These are phyloP conservation scores for Cercophora samala DNA, from an alignment of 495 filamentous ascomycete species.

Conservation along the genomic window DNA sequence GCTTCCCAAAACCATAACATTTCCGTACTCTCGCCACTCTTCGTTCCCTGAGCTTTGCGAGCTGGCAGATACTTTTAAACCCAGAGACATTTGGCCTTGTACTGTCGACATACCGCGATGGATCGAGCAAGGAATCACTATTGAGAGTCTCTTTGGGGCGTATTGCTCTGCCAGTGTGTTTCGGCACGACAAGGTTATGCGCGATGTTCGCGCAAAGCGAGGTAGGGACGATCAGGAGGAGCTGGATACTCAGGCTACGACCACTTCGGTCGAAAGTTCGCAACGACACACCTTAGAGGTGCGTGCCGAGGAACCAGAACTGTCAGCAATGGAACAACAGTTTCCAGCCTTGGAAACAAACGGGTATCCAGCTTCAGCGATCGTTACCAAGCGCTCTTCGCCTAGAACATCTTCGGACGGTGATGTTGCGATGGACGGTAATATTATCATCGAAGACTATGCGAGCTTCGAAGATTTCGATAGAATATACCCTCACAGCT, in stretches of 20 bases:
- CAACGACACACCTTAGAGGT: not conserved
- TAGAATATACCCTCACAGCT: constrained; percentile 20
- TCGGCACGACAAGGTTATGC: constrained; percentile 64
- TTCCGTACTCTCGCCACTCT: constrained; percentile 89
- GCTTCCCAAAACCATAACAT: constrained; percentile 51
- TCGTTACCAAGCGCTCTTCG: not conserved
- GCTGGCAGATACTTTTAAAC: constrained; percentile 64
- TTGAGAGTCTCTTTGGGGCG: constrained; percentile 66
- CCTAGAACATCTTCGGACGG: not conserved
- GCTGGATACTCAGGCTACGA: constrained; percentile 26
- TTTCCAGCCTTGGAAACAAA: not conserved
- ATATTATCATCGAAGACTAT: not conserved
- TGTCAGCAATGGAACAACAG: not conserved
- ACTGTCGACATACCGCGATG: constrained; percentile 65
- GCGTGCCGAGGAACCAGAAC: not conserved
- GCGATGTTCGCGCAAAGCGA: constrained; percentile 13
- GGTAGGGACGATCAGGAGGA: not conserved
- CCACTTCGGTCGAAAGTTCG: constrained; percentile 11
- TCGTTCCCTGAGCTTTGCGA: constrained; percentile 76
- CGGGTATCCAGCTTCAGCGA: not conserved
- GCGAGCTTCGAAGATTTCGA: constrained; percentile 1
- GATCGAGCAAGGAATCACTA: constrained; percentile 55
- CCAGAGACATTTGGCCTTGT: constrained; percentile 79
- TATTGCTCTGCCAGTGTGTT: constrained; percentile 61
- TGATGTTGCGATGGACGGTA: not conserved